Conservation (phyloP, 164 flowering plant species). For the Taxillus chinensis region DNA sequence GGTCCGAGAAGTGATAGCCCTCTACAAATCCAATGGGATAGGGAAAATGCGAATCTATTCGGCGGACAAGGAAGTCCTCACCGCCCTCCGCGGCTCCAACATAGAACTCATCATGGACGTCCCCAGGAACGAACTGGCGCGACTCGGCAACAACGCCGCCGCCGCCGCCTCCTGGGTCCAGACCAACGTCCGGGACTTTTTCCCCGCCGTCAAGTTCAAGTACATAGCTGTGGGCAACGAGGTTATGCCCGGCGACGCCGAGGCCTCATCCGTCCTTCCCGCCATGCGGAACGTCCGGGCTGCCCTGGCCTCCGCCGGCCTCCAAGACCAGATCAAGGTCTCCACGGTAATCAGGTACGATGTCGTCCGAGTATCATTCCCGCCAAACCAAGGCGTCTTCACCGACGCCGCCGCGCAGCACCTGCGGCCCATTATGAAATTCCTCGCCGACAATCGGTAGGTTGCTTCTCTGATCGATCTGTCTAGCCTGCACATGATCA, state of each 20-base stretch:
- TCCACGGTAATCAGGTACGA: background rate
- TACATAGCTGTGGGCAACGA: constrained; percentile 5
- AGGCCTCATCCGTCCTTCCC: background rate
- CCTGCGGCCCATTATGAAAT: background rate
- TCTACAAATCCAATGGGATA: background rate
- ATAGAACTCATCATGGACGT: background rate
- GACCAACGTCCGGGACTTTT: background rate
- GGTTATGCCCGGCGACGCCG: background rate
- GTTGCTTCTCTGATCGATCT: no score
- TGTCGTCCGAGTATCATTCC: background rate
- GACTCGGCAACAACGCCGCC: background rate
- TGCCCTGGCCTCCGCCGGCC: background rate
- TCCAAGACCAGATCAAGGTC: background rate
- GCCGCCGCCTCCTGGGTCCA: background rate
- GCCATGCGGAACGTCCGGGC: background rate
- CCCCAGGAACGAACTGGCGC: background rate
- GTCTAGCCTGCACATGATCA: no score
- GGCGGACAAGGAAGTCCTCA: background rate
- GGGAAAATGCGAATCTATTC: background rate
- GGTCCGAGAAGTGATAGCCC: background rate
- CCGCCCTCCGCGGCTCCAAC: background rate
- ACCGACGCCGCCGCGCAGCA: no score
- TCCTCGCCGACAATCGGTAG: background rate
- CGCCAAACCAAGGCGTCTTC: background rate
- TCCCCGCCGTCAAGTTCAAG: background rate